Evolutionary conservation across 176 grass and related monocot genomes (phyloP), one percentile per base, ranked within the genome.

Genomic region (Hsuehochloa calcarea): DNA sequence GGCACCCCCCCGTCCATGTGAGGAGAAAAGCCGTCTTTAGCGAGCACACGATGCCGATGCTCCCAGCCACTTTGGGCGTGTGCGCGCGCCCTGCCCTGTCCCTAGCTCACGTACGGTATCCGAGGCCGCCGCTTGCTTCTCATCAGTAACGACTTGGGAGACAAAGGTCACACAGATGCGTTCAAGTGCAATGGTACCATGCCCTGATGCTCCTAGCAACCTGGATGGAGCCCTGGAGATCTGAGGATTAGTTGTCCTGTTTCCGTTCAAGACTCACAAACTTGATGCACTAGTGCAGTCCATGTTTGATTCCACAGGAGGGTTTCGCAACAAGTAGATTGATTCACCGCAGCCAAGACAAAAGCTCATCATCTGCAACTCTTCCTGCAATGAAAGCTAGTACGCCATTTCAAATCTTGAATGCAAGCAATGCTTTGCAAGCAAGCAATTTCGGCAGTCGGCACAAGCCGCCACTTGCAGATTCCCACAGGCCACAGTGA

Each of bases 21-120:
- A 83, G 72, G 68, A 31, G 74, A 87, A 90, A 83, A 37, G 67
- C 52, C 79, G 68, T 73, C 89, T 90, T 90, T 90, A 90, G 84
- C 23, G 59, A 70, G 81, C 89, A 84, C 51, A 87, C 89, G 89
- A 90, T 90, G 89, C 89, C 79, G 89, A 90, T 90, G 80, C 89
- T 87, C 78, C 58, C 50, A 10, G 49, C 74, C 79, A 35, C 84
- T 90, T 87, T 90, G 84, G 67, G 22, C 79, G 80, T 78, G 80
- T 49, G 79, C 40, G 63, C 65, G 52, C 41, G 79, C 58, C 73
- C 25, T 75, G 79, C 63, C 84, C 67, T 68, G 68, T 82, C 88
- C 72, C 55, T 78, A 82, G 72, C 79, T 72, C 14, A 45, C 72
- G 44, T 50, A n/a, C 84, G 85, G 89, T 69, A 91, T 91, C 85